Evolutionary conservation across 805 yeast species (phyloP).

Genomic region (Candida peoriensis): DNA sequence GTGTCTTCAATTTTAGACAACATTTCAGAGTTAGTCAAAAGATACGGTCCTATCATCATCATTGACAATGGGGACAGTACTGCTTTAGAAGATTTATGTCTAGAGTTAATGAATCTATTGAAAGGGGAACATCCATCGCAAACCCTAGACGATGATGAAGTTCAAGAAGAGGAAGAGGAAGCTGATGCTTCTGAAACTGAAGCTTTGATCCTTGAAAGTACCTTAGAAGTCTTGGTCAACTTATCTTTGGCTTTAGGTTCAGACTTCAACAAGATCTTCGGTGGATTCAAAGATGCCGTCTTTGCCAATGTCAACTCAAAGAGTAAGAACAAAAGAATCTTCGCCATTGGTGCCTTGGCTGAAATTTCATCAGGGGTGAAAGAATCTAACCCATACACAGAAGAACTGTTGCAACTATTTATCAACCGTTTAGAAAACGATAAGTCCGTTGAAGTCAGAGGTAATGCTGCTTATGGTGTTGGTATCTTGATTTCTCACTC

Average conservation of each 20-base stretch:
- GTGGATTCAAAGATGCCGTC: slow-evolving; percentile 63
- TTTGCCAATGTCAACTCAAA: slow-evolving; percentile 52
- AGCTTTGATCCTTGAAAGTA: slow-evolving; percentile 75
- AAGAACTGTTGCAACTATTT: slow-evolving; percentile 68
- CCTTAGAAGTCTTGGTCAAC: slow-evolving; percentile 78
- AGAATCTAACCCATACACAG: slow-evolving; percentile 55
- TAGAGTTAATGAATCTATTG: slow-evolving; percentile 65
- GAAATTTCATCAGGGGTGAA: slow-evolving; percentile 80
- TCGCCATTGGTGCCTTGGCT: slow-evolving; percentile 85
- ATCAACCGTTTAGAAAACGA: slow-evolving; percentile 65
- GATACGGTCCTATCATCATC: slow-evolving; percentile 67
- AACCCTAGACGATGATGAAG: slow-evolving; percentile 66
- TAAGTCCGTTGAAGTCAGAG: slow-evolving; percentile 81
- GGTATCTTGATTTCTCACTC: slow-evolving; percentile 63
- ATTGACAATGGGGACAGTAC: slow-evolving; percentile 55
- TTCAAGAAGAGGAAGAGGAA: slow-evolving; percentile 53
- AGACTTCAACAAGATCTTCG: slow-evolving; percentile 71
- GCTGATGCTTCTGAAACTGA: slow-evolving; percentile 52
- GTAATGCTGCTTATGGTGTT: slow-evolving; percentile 94
- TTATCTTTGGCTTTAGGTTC: slow-evolving; percentile 72
- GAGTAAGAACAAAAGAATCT: slow-evolving; percentile 70
- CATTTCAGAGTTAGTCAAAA: slow-evolving; percentile 59
- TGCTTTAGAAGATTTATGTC: slow-evolving; percentile 62
- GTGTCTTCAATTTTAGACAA: slow-evolving; percentile 75
- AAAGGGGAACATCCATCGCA: slow-evolving; percentile 85